phyloP scores from a whole-genome alignment of 2,329 filamentous ascomycete species.

The Fusarium citri region DNA sequence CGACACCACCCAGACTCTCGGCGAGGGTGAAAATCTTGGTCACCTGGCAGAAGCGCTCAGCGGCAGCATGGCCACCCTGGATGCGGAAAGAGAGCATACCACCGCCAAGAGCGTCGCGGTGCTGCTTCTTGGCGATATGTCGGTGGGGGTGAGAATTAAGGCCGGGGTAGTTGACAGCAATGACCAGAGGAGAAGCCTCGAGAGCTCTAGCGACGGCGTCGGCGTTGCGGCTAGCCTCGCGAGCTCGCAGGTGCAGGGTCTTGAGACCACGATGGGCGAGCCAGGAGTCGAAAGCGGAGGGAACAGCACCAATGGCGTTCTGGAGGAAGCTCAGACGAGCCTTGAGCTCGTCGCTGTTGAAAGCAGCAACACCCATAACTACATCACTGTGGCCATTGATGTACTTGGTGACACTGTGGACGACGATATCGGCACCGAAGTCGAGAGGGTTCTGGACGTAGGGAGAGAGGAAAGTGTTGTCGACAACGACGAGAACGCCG shows the following conservation, averaged over 20 bases:
- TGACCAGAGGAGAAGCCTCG: slow-evolving; percentile 82
- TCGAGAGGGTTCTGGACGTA: slow-evolving; percentile 97
- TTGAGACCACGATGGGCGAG: slow-evolving; percentile 96
- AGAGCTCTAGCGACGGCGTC: slow-evolving; percentile 80
- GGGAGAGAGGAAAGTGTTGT: slow-evolving; percentile 97
- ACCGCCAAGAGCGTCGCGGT: slow-evolving; percentile 92
- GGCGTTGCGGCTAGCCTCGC: slow-evolving; percentile 86
- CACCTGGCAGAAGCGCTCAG: slow-evolving; percentile 90
- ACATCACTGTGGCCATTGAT: slow-evolving; percentile 98
- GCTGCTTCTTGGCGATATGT: slow-evolving; percentile 86
- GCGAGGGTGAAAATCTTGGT: slow-evolving; percentile 94
- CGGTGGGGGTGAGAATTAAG: slow-evolving; percentile 88
- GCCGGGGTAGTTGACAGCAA: slow-evolving; percentile 95
- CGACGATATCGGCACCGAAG: slow-evolving; percentile 94
- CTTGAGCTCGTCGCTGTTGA: slow-evolving; percentile 86
- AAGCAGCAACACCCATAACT: slow-evolving; percentile 95
- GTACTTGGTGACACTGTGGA: slow-evolving; percentile 98
- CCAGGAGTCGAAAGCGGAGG: slow-evolving; percentile 97
- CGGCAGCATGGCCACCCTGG: slow-evolving; percentile 84
- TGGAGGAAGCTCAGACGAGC: slow-evolving; percentile 88
- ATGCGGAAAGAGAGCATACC: slow-evolving; percentile 99
- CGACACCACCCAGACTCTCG: slow-evolving; percentile 91
- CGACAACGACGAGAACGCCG: slow-evolving; percentile 95
- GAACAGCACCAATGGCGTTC: slow-evolving; percentile 96
- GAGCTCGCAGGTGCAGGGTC: slow-evolving; percentile 92